These are phyloP conservation scores for Talaromyces sp. DNA, from an alignment of 2,329 filamentous ascomycete genomes.

Conservation along the genomic window DNA sequence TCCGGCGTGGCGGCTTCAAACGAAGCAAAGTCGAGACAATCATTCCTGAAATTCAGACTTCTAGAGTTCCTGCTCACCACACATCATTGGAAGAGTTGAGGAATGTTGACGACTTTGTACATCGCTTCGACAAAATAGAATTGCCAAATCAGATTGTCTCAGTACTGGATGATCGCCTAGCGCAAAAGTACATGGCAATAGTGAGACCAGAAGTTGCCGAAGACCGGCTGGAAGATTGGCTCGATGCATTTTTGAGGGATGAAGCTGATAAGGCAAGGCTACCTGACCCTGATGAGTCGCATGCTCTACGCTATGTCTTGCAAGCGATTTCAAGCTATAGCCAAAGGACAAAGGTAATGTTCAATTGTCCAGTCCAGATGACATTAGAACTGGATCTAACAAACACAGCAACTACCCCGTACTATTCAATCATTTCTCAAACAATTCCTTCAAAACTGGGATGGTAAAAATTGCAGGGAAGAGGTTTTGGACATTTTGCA, in stretches of 20 bases:
- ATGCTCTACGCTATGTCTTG: conserved; percentile 33
- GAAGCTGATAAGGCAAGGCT: conserved; percentile 34
- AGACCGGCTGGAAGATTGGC: conserved; percentile 33
- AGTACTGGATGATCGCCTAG: conserved; percentile 67
- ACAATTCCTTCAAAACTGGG: conserved; percentile 58
- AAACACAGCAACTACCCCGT: conserved; percentile 27
- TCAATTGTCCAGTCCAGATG: not conserved
- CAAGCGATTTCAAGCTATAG: conserved; percentile 30
- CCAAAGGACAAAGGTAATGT: conserved; percentile 34
- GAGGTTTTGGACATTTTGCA: conserved; percentile 33
- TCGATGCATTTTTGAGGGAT: conserved; percentile 35
- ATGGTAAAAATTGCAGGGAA: conserved; percentile 53
- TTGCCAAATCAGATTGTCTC: conserved; percentile 78
- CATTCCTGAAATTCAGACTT: conserved; percentile 69
- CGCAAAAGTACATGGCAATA: conserved; percentile 71
- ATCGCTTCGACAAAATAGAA: conserved; percentile 71
- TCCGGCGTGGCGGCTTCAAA: conserved; percentile 49
- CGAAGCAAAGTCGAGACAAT: conserved; percentile 48
- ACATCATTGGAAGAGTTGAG: conserved; percentile 71
- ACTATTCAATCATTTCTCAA: conserved; percentile 33
- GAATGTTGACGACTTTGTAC: conserved; percentile 63
- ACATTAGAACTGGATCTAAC: conserved; percentile 7
- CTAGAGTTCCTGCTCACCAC: conserved; percentile 60
- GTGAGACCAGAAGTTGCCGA: conserved; percentile 53
- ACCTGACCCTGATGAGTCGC: conserved; percentile 42